Conservation (phyloP, 2,329 filamentous ascomycete genomes). For the Clonostachys solani region DNA sequence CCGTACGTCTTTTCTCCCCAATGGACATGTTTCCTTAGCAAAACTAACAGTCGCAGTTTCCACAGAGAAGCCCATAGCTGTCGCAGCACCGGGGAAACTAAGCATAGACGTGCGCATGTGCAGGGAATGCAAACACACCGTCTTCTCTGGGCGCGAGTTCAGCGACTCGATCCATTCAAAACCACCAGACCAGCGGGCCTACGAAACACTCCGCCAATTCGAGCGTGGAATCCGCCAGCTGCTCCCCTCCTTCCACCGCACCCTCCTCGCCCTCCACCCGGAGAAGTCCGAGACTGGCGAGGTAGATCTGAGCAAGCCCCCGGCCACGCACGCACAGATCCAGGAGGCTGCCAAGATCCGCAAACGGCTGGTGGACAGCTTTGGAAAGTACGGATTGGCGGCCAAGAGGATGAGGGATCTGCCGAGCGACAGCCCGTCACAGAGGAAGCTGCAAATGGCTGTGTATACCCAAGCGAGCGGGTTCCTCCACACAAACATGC, state of each 20-base stretch:
- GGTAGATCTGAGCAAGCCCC: slow-evolving; percentile 30
- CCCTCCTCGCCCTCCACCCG: slow-evolving; percentile 66
- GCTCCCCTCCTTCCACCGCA: slow-evolving; percentile 78
- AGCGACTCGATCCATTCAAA: slow-evolving; percentile 62
- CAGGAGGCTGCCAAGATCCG: slow-evolving; percentile 84
- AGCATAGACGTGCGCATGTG: slow-evolving; percentile 87
- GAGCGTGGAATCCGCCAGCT: slow-evolving; percentile 80
- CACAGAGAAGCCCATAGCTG: slow-evolving; percentile 33
- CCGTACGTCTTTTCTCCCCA: slow-evolving; percentile 24
- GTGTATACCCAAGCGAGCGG: slow-evolving; percentile 78
- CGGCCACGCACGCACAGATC: slow-evolving; percentile 61
- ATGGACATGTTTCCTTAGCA: not conserved
- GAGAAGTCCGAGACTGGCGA: slow-evolving; percentile 30
- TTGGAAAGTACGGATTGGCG: slow-evolving; percentile 80
- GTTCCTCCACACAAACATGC: slow-evolving; percentile 87
- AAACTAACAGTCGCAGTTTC: slow-evolving; percentile 2
- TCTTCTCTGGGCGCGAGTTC: slow-evolving; percentile 71
- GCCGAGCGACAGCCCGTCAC: slow-evolving; percentile 66
- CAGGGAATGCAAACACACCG: slow-evolving; percentile 69
- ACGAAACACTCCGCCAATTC: slow-evolving; percentile 80
- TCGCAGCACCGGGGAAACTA: slow-evolving; percentile 40
- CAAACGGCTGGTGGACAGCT: slow-evolving; percentile 85
- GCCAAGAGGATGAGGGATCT: slow-evolving; percentile 79
- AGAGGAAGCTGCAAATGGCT: slow-evolving; percentile 72
- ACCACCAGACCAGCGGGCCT: slow-evolving; percentile 73